phyloP scores from a whole-genome alignment of 192 early-diverging fungal genomes.

The Geranomyces variabilis region DNA sequence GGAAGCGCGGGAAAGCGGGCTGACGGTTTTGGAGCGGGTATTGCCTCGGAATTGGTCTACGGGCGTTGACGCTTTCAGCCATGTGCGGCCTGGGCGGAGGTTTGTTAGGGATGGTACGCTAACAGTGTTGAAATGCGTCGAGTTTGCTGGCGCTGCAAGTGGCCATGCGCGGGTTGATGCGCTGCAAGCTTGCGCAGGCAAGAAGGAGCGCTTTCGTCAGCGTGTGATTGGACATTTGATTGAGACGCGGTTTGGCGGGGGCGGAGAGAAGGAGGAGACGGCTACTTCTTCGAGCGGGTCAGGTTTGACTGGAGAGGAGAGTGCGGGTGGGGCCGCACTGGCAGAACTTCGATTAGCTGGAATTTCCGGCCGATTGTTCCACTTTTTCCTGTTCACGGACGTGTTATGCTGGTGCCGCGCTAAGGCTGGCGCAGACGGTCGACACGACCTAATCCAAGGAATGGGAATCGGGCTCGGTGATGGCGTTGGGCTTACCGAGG shows the following conservation, averaged over 20 bases:
- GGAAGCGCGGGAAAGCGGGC: constrained; percentile 50
- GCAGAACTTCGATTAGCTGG: constrained; percentile 28
- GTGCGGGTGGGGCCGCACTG: constrained; percentile 15
- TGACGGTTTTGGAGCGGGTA: constrained; percentile 35
- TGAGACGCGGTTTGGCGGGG: constrained; percentile 25
- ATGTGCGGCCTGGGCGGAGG: constrained; percentile 28
- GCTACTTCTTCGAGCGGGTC: not conserved
- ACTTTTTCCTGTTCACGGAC: constrained; percentile 51
- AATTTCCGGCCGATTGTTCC: constrained; percentile 37
- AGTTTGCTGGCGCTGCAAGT: constrained; percentile 28
- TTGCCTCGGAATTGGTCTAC: constrained; percentile 19
- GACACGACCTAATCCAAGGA: constrained; percentile 25
- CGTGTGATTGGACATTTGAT: constrained; percentile 28
- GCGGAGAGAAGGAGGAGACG: not conserved
- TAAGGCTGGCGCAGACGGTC: constrained; percentile 17
- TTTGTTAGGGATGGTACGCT: constrained; percentile 37
- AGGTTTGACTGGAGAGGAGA: not conserved
- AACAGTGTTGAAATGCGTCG: constrained; percentile 44
- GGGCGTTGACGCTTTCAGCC: constrained; percentile 12
- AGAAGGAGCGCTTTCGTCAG: constrained; percentile 29
- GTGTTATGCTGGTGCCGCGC: constrained; percentile 52
- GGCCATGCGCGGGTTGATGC: constrained; percentile 14
- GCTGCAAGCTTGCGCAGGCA: constrained; percentile 24
- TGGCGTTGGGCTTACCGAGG: constrained; percentile 19
- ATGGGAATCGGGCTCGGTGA: constrained; percentile 18